Conservation (phyloP, 2,329 filamentous ascomycete species). For the Clonostachys sp. region DNA sequence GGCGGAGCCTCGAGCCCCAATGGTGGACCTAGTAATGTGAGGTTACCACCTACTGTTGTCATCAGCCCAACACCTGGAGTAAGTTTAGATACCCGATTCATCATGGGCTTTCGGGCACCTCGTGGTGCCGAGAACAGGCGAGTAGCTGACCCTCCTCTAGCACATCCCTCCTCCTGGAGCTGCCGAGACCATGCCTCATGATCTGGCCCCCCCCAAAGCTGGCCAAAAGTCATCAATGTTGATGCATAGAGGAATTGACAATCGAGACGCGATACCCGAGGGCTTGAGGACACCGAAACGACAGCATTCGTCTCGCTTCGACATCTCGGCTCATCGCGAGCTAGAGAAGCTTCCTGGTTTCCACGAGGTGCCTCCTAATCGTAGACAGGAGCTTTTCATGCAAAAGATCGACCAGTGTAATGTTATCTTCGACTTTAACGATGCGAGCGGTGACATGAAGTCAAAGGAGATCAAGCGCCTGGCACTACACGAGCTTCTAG, state of each 20-base stretch:
- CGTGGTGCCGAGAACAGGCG: neutral
- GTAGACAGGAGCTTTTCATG: constrained; percentile 96
- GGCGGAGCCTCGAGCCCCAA: constrained; percentile 28
- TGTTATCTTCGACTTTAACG: constrained; percentile 99
- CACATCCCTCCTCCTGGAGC: constrained; percentile 90
- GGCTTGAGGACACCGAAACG: constrained; percentile 92
- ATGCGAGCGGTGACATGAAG: constrained; percentile 97
- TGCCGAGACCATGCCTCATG: constrained; percentile 96
- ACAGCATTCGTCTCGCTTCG: constrained; percentile 95
- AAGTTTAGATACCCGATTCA: constrained; percentile 27
- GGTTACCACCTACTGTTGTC: constrained; percentile 78
- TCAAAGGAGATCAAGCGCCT: constrained; percentile 99
- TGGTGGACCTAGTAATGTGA: constrained; percentile 21
- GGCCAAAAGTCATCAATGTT: constrained; percentile 77
- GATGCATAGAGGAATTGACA: constrained; percentile 79
- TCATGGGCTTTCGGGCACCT: neutral
- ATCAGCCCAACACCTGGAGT: constrained; percentile 93
- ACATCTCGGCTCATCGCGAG: constrained; percentile 94
- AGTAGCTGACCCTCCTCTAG: constrained; percentile 21
- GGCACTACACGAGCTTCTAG: constrained; percentile 89
- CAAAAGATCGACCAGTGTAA: constrained; percentile 99
- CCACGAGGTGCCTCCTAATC: constrained; percentile 93
- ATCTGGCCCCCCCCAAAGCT: constrained; percentile 89
- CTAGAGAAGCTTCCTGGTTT: constrained; percentile 96
- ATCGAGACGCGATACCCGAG: constrained; percentile 87